Base-by-base conservation (phyloP, 176 grass and related monocot species). In the Calamus simplicifolius region DNA sequence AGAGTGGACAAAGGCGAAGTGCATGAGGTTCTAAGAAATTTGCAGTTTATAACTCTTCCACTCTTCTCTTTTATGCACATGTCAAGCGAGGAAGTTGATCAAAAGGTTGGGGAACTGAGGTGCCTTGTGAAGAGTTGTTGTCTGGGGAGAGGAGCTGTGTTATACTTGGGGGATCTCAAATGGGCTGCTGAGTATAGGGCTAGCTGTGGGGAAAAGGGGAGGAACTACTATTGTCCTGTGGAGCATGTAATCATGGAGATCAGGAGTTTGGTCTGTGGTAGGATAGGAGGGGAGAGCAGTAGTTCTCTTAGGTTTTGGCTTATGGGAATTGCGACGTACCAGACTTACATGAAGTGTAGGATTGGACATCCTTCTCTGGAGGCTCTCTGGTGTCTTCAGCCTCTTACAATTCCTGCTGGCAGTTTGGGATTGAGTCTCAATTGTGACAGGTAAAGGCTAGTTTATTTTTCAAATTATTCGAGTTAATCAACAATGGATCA, bases 181-280 rank as follows among this genome's bases (percentile, higher is more conserved):
- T 90, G 80, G 80, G 74, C 63, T 15, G 80, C 83, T 19, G 86
- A 96, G 61, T 90, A 82, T 62, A 87, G 86, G 86, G 70, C 64
- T 7, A 67, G 53, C 5, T 59, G 64, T 61, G 64, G 49, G 28
- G 79, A 75, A 61, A 59, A 77, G 14, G 73, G 35, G 10, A 43
- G 62, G 0, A 66, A 71, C 55, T 79, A 85, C 68, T 84, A 90
- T 61, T 87, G 83, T 63, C 25, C 91, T 30, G 73, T 87, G 48
- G 91, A 96, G 77, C 86, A 90, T 69, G 83, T 73, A 1, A 74
- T 96, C 67, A 85, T 74, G 29, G 91, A 90, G 54, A 66, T 96
- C 19, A 75, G 80, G 48, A 72, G 64, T 15, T 67, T 87, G 70
- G 71, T 67, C 56, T 69, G 62, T 67, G 61, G 55, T 53, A 62